Evolutionary conservation across 805 yeast genomes (phyloP), one percentile per base, ranked within the genome.

Genomic region (Soucietia sequanensis): DNA sequence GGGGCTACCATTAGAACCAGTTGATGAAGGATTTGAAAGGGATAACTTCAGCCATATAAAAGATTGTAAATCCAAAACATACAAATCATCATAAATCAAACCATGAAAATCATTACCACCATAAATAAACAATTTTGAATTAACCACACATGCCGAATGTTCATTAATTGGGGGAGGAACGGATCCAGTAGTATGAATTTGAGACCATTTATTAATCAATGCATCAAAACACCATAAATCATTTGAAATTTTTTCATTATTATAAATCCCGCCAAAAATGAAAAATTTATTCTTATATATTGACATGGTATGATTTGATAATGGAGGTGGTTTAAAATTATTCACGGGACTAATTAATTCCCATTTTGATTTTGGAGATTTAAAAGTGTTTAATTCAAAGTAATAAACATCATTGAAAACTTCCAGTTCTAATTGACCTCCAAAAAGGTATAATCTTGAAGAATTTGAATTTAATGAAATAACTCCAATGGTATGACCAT

Each of bases 341-440:
- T 61, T 56, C 22, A 59, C 52, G 2, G 89, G 81, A 29, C 70
- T 72, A 14, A 88, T 70, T 48, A 75, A 68, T 47, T 82, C 84
- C 99, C 99, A 91, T 38, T 76, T 76, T 2, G 95, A 88, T 43
- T 77, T 78, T 12, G 95, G 84, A 44, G 84, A 78, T 50, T 95
- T 78, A 64, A 91, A 86, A 12, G 88, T 78, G 22, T 93, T 84
- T 44, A 91, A 70, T 58, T 93, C 97, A 61, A 88, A 93, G 40
- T 78, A 79, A 67, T 84, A 82, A 51, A 91, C 62, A 58, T 93
- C 98, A 57, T 83, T 81, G 61, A 86, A 90, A 12, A 79, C 79
- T 46, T 83, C 86, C 57, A 89, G 93, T 45, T 76, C 80, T 44
- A 90, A 75, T 60, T 91, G 97, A 38, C 99, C 99, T 38, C 99